A percentile compares a stretch with the other conserved stretches of the same genome.
phyloP scores from a whole-genome alignment of 805 yeast species.

The Jamesozyma rosinii region DNA sequence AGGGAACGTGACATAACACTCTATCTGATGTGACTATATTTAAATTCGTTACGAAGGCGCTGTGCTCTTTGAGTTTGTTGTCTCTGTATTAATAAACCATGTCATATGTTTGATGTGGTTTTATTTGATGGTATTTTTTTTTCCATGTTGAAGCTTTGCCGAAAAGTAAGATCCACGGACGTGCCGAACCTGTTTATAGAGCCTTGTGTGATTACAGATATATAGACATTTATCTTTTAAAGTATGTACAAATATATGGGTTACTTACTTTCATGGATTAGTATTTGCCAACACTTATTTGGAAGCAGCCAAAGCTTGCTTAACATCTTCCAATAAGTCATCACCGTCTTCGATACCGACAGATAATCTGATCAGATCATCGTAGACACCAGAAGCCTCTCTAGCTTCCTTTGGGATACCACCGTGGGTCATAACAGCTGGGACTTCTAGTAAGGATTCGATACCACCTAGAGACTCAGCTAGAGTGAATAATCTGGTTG shows the following conservation, averaged over 20 bases:
- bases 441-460: constrained; percentile 78
- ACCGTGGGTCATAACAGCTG: constrained; percentile 87
- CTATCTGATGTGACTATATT: too few species aligned
- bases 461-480: constrained; percentile 90
- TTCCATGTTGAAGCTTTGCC: not conserved
- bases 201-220: too few species aligned
- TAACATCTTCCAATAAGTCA: constrained; percentile 63
- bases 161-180: too few species aligned
- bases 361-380: constrained; percentile 71
- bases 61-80: too few species aligned
- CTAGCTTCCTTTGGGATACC: constrained; percentile 75
- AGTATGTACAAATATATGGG: constrained; percentile 15
- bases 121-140: too few species aligned
- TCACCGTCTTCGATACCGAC: constrained; percentile 82
- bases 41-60: too few species aligned
- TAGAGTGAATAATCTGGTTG: constrained; percentile 68
- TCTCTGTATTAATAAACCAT: too few species aligned
- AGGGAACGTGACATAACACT: not conserved
- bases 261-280: too few species aligned
- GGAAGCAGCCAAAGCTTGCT: constrained; percentile 51
- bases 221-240: constrained; percentile 9
- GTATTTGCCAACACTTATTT: too few species aligned
- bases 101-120: too few species aligned
- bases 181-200: too few species aligned
- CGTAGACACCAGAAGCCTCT: constrained; percentile 72